Base-by-base conservation (phyloP, 306 rosid species). In the Quercus mongolica region DNA sequence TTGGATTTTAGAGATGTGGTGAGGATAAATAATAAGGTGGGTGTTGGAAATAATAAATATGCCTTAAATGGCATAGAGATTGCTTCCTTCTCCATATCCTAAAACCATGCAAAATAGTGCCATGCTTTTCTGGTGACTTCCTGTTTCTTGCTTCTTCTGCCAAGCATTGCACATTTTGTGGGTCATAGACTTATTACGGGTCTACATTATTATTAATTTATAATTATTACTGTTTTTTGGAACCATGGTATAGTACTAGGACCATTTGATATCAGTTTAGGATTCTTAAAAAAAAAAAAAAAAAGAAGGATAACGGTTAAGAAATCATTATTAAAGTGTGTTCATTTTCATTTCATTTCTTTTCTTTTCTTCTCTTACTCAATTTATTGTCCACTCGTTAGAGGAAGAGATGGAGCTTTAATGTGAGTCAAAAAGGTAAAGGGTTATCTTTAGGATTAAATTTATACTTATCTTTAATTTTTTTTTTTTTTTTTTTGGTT, bases 161-260 rank as follows among this genome's bases (percentile, higher is more conserved):
- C 21, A 78, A 80, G 64, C 52, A 85, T 74, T 82, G 69, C 78
- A 82, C 56, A 63, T 75, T 65, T 7, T 62, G 88, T 86, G 91
- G 88, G 90, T 74, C 89, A 79, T 67, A 74, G 69, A 78, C 51
- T 23, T 26, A 85, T 85, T 11, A 46, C 12, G 88, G 87, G 81
- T 72, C 82, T 15, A 77, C 84, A 84, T 74, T 44, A 35, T 54
- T 54, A 35, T 54, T 54, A 23, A 23, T n/a, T 65, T 54, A n/a
- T 52, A 57, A 51, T 79, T 33, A 41, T 44, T 46, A 75, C 67
- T 59, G 78, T 76, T 59, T 69, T 84, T 79, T 20, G 70, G 78
- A 76, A 85, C 58, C 72, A 52, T 74, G 57, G 69, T 81, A 11
- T 10, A 15, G 52, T 46, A 46, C 13, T 11, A 54, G 89, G 86